Evolutionary conservation across 495 filamentous ascomycete genomes (phyloP).

Genomic region (Penicillium lividum): DNA sequence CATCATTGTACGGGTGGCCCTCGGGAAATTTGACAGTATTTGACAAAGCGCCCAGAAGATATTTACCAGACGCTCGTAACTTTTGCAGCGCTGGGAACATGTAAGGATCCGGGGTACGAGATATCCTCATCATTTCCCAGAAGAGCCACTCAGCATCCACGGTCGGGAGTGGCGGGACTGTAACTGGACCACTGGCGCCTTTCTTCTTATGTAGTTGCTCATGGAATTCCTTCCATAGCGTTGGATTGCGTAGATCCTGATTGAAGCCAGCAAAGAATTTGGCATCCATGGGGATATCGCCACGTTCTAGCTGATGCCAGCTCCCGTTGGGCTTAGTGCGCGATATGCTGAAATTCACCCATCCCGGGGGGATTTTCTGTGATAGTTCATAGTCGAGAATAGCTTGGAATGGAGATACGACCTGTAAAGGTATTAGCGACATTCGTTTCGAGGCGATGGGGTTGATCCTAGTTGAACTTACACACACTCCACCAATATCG

Average conservation of each 20-base stretch:
- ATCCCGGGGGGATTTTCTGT: slow-evolving; percentile 76
- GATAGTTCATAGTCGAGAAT: slow-evolving; percentile 85
- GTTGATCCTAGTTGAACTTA: slow-evolving; percentile 48
- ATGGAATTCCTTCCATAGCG: slow-evolving; percentile 67
- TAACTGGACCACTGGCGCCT: slow-evolving; percentile 20
- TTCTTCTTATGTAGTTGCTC: slow-evolving; percentile 36
- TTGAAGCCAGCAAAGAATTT: slow-evolving; percentile 79
- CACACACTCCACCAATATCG: slow-evolving; percentile 96
- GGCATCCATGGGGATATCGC: slow-evolving; percentile 68
- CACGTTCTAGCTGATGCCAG: slow-evolving; percentile 83
- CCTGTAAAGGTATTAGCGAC: slow-evolving; percentile 48
- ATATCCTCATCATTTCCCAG: slow-evolving; percentile 85
- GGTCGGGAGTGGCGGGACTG: slow-evolving; percentile 63
- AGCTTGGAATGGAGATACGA: slow-evolving; percentile 86
- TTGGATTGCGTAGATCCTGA: slow-evolving; percentile 63
- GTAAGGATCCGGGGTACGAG: slow-evolving; percentile 72
- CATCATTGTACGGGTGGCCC: slow-evolving; percentile 56
- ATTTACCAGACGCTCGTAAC: slow-evolving; percentile 61
- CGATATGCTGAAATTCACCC: slow-evolving; percentile 88
- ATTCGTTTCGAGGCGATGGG: not conserved
- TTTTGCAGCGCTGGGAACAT: slow-evolving; percentile 83
- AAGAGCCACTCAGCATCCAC: slow-evolving; percentile 83
- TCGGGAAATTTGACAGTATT: slow-evolving; percentile 85
- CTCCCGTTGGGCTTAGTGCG: slow-evolving; percentile 73
- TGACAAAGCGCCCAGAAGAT: slow-evolving; percentile 77